Base-by-base conservation (phyloP, 169 alveolate species). In the Cryptosporidium baileyi region DNA sequence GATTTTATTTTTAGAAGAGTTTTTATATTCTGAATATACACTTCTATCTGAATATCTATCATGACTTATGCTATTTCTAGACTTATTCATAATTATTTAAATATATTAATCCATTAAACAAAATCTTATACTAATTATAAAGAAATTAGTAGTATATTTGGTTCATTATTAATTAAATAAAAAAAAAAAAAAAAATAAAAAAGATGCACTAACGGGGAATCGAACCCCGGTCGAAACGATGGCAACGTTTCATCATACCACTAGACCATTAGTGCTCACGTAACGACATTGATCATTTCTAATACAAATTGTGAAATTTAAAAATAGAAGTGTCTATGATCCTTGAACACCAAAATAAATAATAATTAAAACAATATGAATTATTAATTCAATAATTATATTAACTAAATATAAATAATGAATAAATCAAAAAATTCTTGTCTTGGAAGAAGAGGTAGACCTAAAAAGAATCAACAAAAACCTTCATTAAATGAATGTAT, bases 201-300 rank as follows among this genome's bases (percentile, higher is more conserved):
- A 88, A 88, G 74, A 63, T 91, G 94, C 94, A 89, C 88, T 91
- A 89, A 74, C 95, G 94, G 95, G 95, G 95, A 91, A 89, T 91
- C 93, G 95, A 91, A 91, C 95, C 95, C 95, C 93, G 95, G 95
- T 90, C 95, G 91, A 65, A 79, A 80, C 94, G 93, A 91, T 91
- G 94, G 94, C 93, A 91, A 91, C 93, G 94, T 85, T 81, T 67
- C 91, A 91, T 91, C 89, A 81, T 91, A 90, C 94, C 94, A 88
- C 93, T 91, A 90, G 89, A 91, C 94, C 93, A 91, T 81, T 88
- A 89, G 88, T 89, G 94, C 94, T 67, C 82, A 17, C 60, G 22
- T 7, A 49, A 13, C 22, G 1, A 15, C 3, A 0, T 0, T 47
- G 59, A n/a, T n/a, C n/a, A n/a, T n/a, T n/a, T n/a, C n/a, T 11